These are phyloP conservation scores for Coemansia sp. DNA, from an alignment of 192 early-diverging fungal species.

Conservation along the genomic window DNA sequence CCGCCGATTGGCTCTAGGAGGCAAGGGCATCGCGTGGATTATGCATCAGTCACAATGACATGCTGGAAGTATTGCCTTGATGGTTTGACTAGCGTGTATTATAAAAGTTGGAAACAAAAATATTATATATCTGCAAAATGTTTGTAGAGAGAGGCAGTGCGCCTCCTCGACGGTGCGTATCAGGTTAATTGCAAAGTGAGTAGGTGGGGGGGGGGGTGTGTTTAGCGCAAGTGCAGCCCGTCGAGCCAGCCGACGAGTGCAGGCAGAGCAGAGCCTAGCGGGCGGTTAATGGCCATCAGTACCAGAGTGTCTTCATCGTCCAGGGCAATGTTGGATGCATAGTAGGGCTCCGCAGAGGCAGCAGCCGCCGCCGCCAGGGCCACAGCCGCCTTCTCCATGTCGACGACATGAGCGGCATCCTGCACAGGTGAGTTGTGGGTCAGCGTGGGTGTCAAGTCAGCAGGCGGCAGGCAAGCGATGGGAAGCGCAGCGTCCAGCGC, in stretches of 20 bases:
- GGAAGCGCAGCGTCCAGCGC: slow-evolving; percentile 2
- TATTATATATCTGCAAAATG: background rate
- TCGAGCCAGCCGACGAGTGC: slow-evolving; percentile 45
- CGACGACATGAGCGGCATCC: background rate
- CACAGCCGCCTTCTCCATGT: slow-evolving; percentile 14
- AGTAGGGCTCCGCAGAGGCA: slow-evolving; percentile 1
- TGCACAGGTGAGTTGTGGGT: slow-evolving; percentile 16
- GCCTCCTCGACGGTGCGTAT: too few species aligned
- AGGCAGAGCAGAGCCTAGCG: slow-evolving; percentile 10
- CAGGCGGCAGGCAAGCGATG: background rate
- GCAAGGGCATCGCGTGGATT: too few species aligned
- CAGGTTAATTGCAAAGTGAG: background rate
- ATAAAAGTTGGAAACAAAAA: slow-evolving; percentile 11
- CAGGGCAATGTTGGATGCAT: background rate
- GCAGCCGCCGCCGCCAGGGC: background rate
- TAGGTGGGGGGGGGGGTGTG: too few species aligned
- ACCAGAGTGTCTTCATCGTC: background rate
- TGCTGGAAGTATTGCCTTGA: too few species aligned
- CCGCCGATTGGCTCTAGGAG: too few species aligned
- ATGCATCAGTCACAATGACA: too few species aligned
- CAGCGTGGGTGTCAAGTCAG: slow-evolving; percentile 3
- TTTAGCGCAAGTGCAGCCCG: slow-evolving; percentile 40
- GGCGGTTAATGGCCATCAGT: slow-evolving; percentile 19
- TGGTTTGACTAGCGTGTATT: too few species aligned
- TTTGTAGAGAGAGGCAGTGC: too few species aligned